Conservation (phyloP, 257 asterid species). For the Solanum sitiens region DNA sequence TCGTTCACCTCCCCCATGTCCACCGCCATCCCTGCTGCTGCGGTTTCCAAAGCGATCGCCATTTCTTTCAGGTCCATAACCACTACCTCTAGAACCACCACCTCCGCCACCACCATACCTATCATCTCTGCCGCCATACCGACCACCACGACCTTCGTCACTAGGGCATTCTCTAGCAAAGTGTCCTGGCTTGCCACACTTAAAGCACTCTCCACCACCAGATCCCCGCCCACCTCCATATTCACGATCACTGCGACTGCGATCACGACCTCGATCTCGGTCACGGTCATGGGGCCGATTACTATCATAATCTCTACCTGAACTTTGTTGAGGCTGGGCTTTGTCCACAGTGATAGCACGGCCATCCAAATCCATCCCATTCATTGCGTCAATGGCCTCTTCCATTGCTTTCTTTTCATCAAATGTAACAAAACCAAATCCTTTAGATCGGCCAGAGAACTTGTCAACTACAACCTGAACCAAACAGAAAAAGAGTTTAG, state of each 20-base stretch:
- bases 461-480: constrained; percentile 73
- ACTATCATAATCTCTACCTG: constrained; percentile 45
- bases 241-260: constrained; percentile 32
- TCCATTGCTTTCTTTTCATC: constrained; percentile 83
- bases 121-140: constrained; percentile 50
- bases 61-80: constrained; percentile 68
- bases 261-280: constrained; percentile 39
- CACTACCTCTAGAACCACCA: constrained; percentile 33
- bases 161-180: constrained; percentile 94
- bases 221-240: constrained; percentile 63
- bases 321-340: constrained; percentile 73
- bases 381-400: constrained; percentile 85
- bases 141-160: constrained; percentile 52
- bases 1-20: constrained; percentile 62
- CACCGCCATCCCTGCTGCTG: constrained; percentile 52
- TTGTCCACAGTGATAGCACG: constrained; percentile 77
- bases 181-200: constrained; percentile 96
- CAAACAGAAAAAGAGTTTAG: neutral
- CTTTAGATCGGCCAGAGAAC: constrained; percentile 78
- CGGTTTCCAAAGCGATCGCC: constrained; percentile 74
- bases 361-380: constrained; percentile 85
- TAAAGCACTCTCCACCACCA: constrained; percentile 85
- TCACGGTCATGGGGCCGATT: constrained; percentile 53
- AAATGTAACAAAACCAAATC: constrained; percentile 88
- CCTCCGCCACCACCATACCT: constrained; percentile 45